A percentile compares a stretch with the other conserved stretches of the same genome.
Evolutionary conservation across 2,329 filamentous ascomycete species (phyloP).

Genomic region (Dryadomyces sulphureus): DNA sequence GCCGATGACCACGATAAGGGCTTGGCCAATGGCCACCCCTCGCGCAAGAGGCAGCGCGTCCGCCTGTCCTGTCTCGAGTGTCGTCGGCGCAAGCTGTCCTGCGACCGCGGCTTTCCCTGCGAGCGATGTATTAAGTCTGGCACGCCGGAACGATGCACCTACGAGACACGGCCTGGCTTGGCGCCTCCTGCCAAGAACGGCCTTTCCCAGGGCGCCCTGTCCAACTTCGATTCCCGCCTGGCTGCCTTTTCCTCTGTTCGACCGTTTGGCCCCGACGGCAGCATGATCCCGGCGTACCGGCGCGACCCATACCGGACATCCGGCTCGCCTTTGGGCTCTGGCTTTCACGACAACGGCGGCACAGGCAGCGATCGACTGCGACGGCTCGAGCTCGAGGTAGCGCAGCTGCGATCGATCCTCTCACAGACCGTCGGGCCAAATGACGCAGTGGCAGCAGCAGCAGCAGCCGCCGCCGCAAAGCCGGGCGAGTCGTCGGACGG

Average conservation of each 20-base stretch:
- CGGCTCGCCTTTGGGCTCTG: conserved; percentile 1
- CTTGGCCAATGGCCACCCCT: conserved; percentile 10
- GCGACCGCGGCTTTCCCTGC: conserved; percentile 46
- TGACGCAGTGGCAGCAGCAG: neutral
- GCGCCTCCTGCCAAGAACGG: conserved; percentile 29
- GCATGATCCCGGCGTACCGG: conserved; percentile 17
- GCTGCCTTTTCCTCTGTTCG: conserved; percentile 23
- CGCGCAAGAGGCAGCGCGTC: conserved; percentile 44
- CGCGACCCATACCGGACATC: conserved; percentile 18
- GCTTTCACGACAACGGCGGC: neutral
- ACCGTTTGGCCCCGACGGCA: conserved; percentile 14
- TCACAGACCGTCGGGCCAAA: conserved; percentile 6
- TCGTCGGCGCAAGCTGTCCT: conserved; percentile 44
- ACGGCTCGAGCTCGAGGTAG: conserved; percentile 42
- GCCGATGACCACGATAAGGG: conserved; percentile 2
- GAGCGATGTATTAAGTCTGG: conserved; percentile 48
- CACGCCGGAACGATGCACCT: conserved; percentile 43
- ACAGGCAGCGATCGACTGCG: conserved; percentile 37
- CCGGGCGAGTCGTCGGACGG: conserved; percentile 12
- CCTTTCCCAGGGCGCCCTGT: conserved; percentile 25
- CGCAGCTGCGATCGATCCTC: conserved; percentile 39
- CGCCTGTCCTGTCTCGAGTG: conserved; percentile 46
- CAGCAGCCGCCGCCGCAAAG: neutral
- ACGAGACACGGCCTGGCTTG: conserved; percentile 33
- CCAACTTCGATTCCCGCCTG: conserved; percentile 28